These are phyloP conservation scores for Paecilomyces fulvus DNA, from an alignment of 2,329 filamentous ascomycete genomes.

Conservation along the genomic window DNA sequence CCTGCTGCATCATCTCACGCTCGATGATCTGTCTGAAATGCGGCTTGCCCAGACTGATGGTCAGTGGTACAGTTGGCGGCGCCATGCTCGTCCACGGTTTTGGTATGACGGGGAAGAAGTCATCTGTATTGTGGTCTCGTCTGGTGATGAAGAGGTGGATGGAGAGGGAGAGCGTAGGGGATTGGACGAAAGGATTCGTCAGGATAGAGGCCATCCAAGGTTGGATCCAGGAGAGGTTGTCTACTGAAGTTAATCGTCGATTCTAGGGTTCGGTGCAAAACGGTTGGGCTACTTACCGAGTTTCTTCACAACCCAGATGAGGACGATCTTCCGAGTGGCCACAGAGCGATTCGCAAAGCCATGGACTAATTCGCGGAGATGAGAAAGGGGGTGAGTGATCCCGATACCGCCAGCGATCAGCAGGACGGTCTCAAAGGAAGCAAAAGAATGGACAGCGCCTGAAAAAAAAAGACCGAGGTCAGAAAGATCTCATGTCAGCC, in stretches of 20 bases:
- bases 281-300: conserved; percentile 12
- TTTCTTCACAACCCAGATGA: conserved; percentile 27
- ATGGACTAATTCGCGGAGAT: conserved; percentile 21
- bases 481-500: background rate
- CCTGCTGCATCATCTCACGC: conserved; percentile 18
- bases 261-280: too few species aligned
- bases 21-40: conserved; percentile 17
- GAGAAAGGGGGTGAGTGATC: conserved; percentile 28
- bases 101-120: conserved; percentile 13
- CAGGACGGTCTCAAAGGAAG: conserved; percentile 25
- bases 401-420: conserved; percentile 30
- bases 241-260: conserved; percentile 9
- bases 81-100: conserved; percentile 19
- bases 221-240: conserved; percentile 27
- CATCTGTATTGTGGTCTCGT: conserved; percentile 15
- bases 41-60: conserved; percentile 18
- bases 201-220: conserved; percentile 25
- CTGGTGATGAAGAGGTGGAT: conserved; percentile 22
- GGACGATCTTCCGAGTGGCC: conserved; percentile 19
- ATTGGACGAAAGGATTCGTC: conserved; percentile 18
- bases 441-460: conserved; percentile 22
- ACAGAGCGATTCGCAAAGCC: conserved; percentile 14
- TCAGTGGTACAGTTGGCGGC: conserved; percentile 17
- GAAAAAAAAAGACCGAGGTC: background rate
- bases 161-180: conserved; percentile 16